A percentile compares a stretch with the other conserved stretches of the same genome.
Evolutionary conservation across 2,329 filamentous ascomycete genomes (phyloP).

Genomic region (Penicillium thymicola): DNA sequence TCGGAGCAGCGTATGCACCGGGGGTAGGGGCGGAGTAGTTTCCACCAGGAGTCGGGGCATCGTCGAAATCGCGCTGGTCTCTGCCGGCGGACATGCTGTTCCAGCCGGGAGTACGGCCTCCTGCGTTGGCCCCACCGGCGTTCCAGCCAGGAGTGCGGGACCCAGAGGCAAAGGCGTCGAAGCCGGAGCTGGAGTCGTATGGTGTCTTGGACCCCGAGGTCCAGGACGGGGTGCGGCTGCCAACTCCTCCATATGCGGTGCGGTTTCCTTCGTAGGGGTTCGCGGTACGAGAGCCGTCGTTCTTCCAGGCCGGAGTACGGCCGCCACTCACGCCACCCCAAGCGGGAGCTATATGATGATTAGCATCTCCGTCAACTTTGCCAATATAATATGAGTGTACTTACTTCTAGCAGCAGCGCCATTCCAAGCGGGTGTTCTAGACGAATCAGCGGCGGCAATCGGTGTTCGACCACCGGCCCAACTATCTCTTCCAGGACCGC

Average conservation of each 20-base stretch:
- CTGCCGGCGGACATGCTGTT: constrained; percentile 22
- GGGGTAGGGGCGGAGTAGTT: constrained; percentile 65
- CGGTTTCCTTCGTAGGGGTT: constrained; percentile 67
- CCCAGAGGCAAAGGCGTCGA: constrained; percentile 65
- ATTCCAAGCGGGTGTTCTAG: constrained; percentile 75
- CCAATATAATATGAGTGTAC: constrained; percentile 31
- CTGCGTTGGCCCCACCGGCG: constrained; percentile 54
- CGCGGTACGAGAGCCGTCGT: constrained; percentile 53
- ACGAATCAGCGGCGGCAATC: constrained; percentile 56
- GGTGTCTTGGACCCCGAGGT: constrained; percentile 73
- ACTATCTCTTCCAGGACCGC: constrained; percentile 45
- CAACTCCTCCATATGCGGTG: constrained; percentile 67
- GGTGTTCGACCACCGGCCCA: constrained; percentile 71
- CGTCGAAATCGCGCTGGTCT: constrained; percentile 52
- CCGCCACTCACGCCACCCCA: constrained; percentile 45
- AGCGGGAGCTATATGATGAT: constrained; percentile 37
- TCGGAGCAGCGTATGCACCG: constrained; percentile 60
- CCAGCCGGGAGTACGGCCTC: constrained; percentile 48
- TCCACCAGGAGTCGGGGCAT: constrained; percentile 71
- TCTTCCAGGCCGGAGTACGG: constrained; percentile 54
- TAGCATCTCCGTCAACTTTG: constrained; percentile 13
- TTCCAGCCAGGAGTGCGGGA: constrained; percentile 75
- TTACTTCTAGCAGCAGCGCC: constrained; percentile 58
- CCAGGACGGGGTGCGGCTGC: constrained; percentile 73
- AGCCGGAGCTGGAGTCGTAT: constrained; percentile 62